A percentile compares a stretch with the other conserved stretches of the same genome.
phyloP scores from a whole-genome alignment of 768 basidiomycete species.

The Strobilomyces confusus region DNA sequence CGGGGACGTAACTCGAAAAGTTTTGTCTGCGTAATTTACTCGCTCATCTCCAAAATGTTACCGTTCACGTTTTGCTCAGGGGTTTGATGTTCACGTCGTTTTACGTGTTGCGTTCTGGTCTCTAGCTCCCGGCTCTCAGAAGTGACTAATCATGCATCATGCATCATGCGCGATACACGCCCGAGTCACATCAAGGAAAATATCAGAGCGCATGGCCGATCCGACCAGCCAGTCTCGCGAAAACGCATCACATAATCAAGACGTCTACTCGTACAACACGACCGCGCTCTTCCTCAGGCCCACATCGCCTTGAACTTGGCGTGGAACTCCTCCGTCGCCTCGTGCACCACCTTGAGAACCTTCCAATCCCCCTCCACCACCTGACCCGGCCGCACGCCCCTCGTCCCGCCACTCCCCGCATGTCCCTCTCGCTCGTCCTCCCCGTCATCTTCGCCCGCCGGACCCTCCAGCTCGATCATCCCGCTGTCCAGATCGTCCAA shows the following conservation, averaged over 20 bases:
- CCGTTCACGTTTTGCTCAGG: too few species aligned
- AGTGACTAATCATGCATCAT: too few species aligned
- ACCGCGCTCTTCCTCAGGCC: constrained; percentile 34
- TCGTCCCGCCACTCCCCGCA: background rate
- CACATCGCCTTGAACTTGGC: constrained; percentile 62
- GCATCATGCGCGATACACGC: too few species aligned
- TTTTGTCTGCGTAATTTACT: too few species aligned
- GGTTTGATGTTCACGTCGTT: too few species aligned
- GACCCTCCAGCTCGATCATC: constrained; percentile 27
- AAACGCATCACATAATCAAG: background rate
- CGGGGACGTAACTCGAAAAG: too few species aligned
- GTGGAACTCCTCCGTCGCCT: constrained; percentile 45
- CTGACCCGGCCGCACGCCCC: constrained; percentile 31
- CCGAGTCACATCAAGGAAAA: too few species aligned
- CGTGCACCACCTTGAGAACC: constrained; percentile 48
- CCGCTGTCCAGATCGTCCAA: constrained; percentile 31
- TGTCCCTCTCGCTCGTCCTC: constrained; percentile 5
- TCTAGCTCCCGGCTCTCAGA: too few species aligned
- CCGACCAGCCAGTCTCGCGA: too few species aligned
- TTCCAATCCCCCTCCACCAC: constrained; percentile 49
- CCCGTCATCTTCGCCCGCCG: constrained; percentile 23
- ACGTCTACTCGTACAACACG: background rate
- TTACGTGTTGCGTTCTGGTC: too few species aligned
- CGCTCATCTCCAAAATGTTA: too few species aligned
- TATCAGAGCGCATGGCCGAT: too few species aligned